phyloP scores from a whole-genome alignment of 805 yeast species.

The Suhomyces sp. region DNA sequence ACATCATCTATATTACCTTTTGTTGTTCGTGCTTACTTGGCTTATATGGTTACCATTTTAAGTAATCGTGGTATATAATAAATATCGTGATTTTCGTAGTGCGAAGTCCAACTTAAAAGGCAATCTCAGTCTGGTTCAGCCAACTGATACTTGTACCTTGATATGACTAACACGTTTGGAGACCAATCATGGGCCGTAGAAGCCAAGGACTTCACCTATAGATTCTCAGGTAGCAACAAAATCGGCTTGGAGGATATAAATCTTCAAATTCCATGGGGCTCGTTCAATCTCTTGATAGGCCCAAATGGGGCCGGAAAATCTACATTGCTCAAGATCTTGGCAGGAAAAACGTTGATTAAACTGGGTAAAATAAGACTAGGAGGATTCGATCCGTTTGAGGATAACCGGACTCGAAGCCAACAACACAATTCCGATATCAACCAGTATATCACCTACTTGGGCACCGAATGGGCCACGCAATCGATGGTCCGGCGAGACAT shows the following conservation, averaged over 20 bases:
- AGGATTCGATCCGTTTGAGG: conserved; percentile 80
- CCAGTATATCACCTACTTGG: conserved; percentile 69
- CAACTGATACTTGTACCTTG: no score
- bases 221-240: conserved; percentile 54
- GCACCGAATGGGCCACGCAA: conserved; percentile 97
- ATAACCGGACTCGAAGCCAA: conserved; percentile 49
- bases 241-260: conserved; percentile 68
- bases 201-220: conserved; percentile 64
- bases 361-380: conserved; percentile 69
- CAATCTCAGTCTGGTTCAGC: no score
- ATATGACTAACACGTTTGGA: not conserved
- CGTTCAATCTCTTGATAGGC: conserved; percentile 79
- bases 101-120: not conserved
- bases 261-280: conserved; percentile 61
- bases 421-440: conserved; percentile 44
- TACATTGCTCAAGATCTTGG: conserved; percentile 75
- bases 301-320: conserved; percentile 98
- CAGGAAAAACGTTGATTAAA: conserved; percentile 86
- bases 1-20: no score
- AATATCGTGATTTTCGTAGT: not conserved
- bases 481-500: conserved; percentile 88
- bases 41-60: no score
- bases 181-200: conserved; percentile 47
- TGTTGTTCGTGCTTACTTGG: no score
- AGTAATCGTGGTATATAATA: no score